phyloP scores from a whole-genome alignment of 345 rosid species.

The Corchorus olitorius region DNA sequence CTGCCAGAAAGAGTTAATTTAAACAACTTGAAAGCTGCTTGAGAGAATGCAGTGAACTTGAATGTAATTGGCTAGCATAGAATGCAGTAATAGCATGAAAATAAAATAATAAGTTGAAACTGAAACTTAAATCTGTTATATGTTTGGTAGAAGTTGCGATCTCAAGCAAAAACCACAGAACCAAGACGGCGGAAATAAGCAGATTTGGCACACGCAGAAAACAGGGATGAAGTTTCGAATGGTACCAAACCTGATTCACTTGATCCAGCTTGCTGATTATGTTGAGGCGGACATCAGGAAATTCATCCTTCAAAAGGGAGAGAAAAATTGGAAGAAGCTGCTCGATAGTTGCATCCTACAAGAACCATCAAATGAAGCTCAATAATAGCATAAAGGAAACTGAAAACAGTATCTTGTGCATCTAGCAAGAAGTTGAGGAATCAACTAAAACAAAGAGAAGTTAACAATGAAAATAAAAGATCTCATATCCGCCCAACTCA shows the following conservation, averaged over 20 bases:
- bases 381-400: slow-evolving; percentile 12
- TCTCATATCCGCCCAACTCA: not conserved
- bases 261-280: slow-evolving; percentile 98
- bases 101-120: not conserved
- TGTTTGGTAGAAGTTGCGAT: not conserved
- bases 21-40: not conserved
- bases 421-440: not conserved
- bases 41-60: slow-evolving; percentile 2
- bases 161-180: slow-evolving; percentile 1
- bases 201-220: not conserved
- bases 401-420: not conserved
- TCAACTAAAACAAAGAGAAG: slow-evolving; percentile 10
- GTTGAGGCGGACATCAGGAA: slow-evolving; percentile 95
- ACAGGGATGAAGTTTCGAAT: slow-evolving; percentile 4
- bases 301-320: slow-evolving; percentile 92
- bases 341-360: slow-evolving; percentile 90
- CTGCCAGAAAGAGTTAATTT: slow-evolving; percentile 39
- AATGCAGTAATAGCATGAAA: too few relatives aligned
- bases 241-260: slow-evolving; percentile 83
- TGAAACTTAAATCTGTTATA: not conserved
- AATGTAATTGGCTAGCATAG: too few relatives aligned
- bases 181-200: not conserved
- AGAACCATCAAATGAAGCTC: slow-evolving; percentile 23
- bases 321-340: slow-evolving; percentile 98
- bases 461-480: not conserved